phyloP scores from a whole-genome alignment of 768 basidiomycete genomes.

The Pleurotus eryngii region DNA sequence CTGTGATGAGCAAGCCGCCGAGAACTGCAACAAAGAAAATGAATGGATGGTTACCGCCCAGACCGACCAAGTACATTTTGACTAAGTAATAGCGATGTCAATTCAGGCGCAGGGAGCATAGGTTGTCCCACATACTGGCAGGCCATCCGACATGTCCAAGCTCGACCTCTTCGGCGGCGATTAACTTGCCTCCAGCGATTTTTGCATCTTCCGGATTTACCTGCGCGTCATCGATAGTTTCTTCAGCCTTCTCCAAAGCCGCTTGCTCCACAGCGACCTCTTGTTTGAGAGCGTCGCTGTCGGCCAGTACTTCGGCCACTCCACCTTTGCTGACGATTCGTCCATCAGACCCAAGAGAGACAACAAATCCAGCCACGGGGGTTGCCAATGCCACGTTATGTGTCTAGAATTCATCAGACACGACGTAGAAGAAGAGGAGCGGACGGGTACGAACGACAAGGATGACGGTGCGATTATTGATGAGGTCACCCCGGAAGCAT shows the following conservation, averaged over 20 bases:
- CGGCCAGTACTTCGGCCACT: conserved; percentile 35
- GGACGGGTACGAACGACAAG: conserved; percentile 26
- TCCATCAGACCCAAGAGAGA: conserved; percentile 44
- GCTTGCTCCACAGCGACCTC: conserved; percentile 43
- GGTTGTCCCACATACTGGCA: not conserved
- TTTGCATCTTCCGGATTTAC: conserved; percentile 10
- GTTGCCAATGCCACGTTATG: conserved; percentile 45
- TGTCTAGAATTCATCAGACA: conserved; percentile 25
- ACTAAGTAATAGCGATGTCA: conserved; percentile 12
- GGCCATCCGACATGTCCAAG: conserved; percentile 44
- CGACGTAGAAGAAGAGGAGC: not conserved
- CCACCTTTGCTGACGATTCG: conserved; percentile 41
- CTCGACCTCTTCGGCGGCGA: conserved; percentile 46
- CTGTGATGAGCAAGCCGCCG: conserved; percentile 10
- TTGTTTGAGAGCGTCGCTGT: conserved; percentile 37
- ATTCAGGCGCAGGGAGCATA: no score
- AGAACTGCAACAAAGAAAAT: conserved; percentile 19
- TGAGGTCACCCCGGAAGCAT: conserved; percentile 40
- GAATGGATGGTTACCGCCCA: conserved; percentile 18
- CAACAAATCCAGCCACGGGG: conserved; percentile 42
- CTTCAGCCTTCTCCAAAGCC: conserved; percentile 13
- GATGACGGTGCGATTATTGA: conserved; percentile 43
- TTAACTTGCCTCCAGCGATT: conserved; percentile 40
- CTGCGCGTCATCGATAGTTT: conserved; percentile 16
- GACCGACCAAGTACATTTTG: conserved; percentile 20